A percentile compares a stretch with the other conserved stretches of the same genome.
These are phyloP conservation scores for Aphanomyces invadans DNA, from an alignment of 352 stramenopile genomes.

Conservation along the genomic window DNA sequence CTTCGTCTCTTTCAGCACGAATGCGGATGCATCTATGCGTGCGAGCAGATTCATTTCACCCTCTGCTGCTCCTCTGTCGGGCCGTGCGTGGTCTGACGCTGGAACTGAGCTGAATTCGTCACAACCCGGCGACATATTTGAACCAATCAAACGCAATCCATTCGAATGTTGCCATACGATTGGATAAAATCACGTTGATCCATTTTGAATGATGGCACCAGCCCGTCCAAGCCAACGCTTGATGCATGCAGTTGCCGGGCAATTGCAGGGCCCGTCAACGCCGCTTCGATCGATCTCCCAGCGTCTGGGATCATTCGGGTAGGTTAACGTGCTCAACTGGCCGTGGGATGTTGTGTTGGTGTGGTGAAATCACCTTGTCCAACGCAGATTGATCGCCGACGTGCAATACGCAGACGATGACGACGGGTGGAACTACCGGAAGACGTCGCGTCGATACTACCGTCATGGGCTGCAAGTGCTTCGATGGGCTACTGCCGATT, in stretches of 20 bases:
- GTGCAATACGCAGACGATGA: slow-evolving; percentile 79
- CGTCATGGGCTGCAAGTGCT: slow-evolving; percentile 54
- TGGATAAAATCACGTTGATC: background rate
- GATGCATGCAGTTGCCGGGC: background rate
- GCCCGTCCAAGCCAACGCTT: background rate
- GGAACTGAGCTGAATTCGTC: no score
- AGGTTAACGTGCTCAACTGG: background rate
- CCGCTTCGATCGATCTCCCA: background rate
- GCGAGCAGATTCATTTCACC: no score
- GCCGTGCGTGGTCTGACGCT: no score
- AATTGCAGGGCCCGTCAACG: background rate
- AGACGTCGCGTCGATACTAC: slow-evolving; percentile 59
- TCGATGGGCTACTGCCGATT: slow-evolving; percentile 38
- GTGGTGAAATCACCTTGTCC: background rate
- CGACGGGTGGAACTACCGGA: slow-evolving; percentile 72
- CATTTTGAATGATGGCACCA: background rate
- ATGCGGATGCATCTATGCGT: no score
- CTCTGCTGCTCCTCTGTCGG: no score
- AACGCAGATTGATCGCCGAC: slow-evolving; percentile 49
- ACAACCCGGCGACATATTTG: background rate
- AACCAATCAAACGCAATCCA: background rate
- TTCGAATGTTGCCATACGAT: background rate
- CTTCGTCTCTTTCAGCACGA: no score
- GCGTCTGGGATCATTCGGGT: background rate
- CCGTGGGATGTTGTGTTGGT: no score